Base-by-base conservation (phyloP, 352 stramenopile genomes). In the Globisporangium middletonii region DNA sequence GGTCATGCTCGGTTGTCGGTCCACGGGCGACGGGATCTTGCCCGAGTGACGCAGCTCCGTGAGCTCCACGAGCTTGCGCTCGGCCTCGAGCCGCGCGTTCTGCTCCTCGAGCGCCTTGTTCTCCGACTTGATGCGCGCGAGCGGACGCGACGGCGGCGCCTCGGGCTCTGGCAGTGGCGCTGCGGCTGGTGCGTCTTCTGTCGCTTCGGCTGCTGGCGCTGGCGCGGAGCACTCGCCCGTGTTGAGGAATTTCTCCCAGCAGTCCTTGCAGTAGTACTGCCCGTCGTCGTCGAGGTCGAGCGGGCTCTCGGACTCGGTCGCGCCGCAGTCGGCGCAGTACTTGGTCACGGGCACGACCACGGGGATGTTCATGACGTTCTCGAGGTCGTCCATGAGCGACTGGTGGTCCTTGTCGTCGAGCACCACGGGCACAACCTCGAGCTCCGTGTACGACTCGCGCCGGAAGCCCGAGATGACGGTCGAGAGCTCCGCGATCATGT, bases 181-280 rank as follows among this genome's bases (percentile, higher is more conserved):
- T 27, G 45, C 18, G 26, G 50, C 18, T 18, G 47, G 47, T 59
- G 11, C 8, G n/a, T 19, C 28, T 28, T 18, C 30, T 33, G 15
- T 18, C 28, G 8, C 50, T 5, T 33, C 33, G 8, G 11, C 16
- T 16, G 12, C 48, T 18, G 48, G 48, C 7, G 46, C 44, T 15
- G 67, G 49, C 6, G 59, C 11, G 4, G 26, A 8, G 27, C 9
- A 56, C 19, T 67, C 68, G 2, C 74, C 77, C 58, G 73, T 41
- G 46, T 73, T 86, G 35, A 90, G 69, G 54, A 90, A 95, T 50
- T 92, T 89, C 44, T 92, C 83, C 83, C 83, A 95, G 52, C 85
- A 95, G 60, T 90, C 85, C 56, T 88, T 89, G 71, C 85, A 95
- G 64, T 95, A 95, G 63, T 86, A 90, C 50, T 92, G 74, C 0